phyloP scores from a whole-genome alignment of 192 early-diverging fungal species.

The Podochytrium sp. region DNA sequence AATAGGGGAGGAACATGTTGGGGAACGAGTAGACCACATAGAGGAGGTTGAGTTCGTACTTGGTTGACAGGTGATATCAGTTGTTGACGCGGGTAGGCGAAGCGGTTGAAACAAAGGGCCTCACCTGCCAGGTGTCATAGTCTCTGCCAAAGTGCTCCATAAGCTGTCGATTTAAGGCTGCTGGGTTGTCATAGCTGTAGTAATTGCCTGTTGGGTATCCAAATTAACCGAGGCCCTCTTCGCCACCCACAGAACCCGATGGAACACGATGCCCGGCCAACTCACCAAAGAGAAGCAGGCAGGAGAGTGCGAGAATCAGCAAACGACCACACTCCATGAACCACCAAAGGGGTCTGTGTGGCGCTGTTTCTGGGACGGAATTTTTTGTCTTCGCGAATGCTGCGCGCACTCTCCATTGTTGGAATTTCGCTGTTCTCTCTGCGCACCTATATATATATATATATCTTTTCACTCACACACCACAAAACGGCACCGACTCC shows the following conservation, averaged over 20 bases:
- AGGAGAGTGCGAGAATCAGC: conserved; percentile 44
- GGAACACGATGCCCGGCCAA: conserved; percentile 42
- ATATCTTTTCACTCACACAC: not conserved
- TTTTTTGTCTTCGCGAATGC: not conserved
- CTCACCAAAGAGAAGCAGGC: conserved; percentile 52
- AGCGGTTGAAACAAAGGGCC: not conserved
- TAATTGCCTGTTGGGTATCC: no score
- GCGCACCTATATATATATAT: not conserved
- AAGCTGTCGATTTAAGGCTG: conserved; percentile 56
- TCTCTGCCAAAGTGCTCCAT: conserved; percentile 45
- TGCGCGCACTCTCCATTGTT: not conserved
- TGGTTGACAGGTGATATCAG: conserved; percentile 8
- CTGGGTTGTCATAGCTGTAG: conserved; percentile 52
- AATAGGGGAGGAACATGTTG: conserved; percentile 68
- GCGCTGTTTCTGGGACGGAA: not conserved
- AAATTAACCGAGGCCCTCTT: not conserved
- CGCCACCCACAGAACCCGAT: not conserved
- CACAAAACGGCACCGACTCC: not conserved
- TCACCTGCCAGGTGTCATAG: conserved; percentile 43
- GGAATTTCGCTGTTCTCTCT: not conserved
- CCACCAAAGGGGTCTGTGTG: not conserved
- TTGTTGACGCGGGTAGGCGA: not conserved
- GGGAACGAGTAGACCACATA: conserved; percentile 68
- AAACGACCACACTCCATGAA: not conserved
- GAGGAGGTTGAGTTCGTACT: conserved; percentile 63